Base-by-base conservation (phyloP, 805 yeast genomes). In the Starmerella scarabaei region DNA sequence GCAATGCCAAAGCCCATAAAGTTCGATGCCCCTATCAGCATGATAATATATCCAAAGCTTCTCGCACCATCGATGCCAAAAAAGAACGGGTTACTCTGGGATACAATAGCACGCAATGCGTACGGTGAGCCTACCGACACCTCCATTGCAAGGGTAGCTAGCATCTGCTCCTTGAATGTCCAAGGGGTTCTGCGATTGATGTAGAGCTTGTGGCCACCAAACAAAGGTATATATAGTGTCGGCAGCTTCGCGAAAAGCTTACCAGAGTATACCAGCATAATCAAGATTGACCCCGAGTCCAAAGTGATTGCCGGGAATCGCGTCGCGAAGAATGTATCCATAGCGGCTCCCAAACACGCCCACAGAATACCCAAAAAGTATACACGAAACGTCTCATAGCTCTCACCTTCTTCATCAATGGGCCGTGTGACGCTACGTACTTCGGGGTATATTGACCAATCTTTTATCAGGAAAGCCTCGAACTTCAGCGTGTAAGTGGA, bases 221-320 rank as follows among this genome's bases (percentile, higher is more conserved):
- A 27, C 40, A 42, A 45, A 0, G 47, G 45, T 4, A 48, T 36
- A 35, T 38, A 37, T 18, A 43, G 15, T 2, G 33, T 15, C 4
- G 52, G 50, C n/a, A 37, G 51, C 51, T 23, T 53, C 40, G 36
- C 67, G 57, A 65, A 60, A 1, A 65, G 46, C 36, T 59, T 58
- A 38, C 85, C 86, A 24, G 71, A 48, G 4, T 82, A 81, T 56
- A 65, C 74, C 2, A 79, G 66, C 50, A 78, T 59, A 42, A 78
- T 64, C 47, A 77, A 75, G 26, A 77, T 65, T 36, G 74, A 77
- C 32, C 67, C 64, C 17, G 73, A 59, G 21, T 70, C 62, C 40
- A 77, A 57, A 24, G 65, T 53, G 41, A 77, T 64, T 4, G 69
- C 52, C 5, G 84, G 83, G 45, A 65, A 59, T 51, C 78, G 72